phyloP scores from a whole-genome alignment of 305 asterid genomes.

The Solanum chacoense region DNA sequence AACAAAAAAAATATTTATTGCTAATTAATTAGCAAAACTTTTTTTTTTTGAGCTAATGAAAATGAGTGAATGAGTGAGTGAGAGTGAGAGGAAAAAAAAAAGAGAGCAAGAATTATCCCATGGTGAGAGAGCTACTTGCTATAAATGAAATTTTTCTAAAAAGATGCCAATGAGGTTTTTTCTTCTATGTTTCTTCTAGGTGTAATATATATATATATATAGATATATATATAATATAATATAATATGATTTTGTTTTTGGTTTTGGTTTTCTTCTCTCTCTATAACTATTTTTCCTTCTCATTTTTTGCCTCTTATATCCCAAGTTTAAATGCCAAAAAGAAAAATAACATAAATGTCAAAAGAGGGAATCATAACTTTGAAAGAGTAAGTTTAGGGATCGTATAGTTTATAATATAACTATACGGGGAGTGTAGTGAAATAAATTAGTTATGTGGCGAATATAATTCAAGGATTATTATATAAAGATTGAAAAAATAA shows the following conservation, averaged over 20 bases:
- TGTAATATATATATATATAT: constrained; percentile 7
- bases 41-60: not conserved
- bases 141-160: constrained; percentile 33
- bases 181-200: constrained; percentile 21
- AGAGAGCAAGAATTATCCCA: not conserved
- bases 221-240: no score
- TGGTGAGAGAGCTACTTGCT: constrained; percentile 13
- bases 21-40: not conserved
- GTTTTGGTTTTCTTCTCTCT: not conserved
- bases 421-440: not conserved
- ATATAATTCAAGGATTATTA: not conserved
- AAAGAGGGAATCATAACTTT: not conserved
- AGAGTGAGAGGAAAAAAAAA: not conserved
- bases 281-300: not conserved
- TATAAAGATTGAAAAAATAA: not conserved
- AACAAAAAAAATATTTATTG: not conserved
- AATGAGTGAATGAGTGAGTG: not conserved
- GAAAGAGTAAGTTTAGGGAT: not conserved
- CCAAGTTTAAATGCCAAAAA: not conserved
- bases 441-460: not conserved
- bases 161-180: constrained; percentile 29
- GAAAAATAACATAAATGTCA: not conserved
- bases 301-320: not conserved
- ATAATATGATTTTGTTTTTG: not conserved
- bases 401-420: not conserved